Evolutionary conservation across 129 eudicot genomes (phyloP).

Genomic region (Flaveria linearis): DNA sequence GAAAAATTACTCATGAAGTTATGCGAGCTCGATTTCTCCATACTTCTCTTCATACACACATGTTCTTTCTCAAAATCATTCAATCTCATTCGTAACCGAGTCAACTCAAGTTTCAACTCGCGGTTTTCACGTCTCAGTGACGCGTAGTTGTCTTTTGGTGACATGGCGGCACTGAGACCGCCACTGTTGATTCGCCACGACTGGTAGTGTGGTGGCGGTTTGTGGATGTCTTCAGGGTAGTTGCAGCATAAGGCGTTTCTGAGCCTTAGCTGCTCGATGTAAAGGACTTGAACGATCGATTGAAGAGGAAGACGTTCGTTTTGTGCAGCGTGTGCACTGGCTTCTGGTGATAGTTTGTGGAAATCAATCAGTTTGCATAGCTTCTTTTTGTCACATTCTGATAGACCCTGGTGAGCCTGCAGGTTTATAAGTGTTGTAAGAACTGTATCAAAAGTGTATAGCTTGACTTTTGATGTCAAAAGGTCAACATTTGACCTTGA

Average conservation of each 20-base stretch:
- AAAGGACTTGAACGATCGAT: conserved; percentile 89
- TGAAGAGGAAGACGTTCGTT: conserved; percentile 96
- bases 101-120: conserved; percentile 89
- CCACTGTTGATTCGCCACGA: conserved; percentile 92
- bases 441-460: not conserved
- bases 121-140: conserved; percentile 86
- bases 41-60: conserved; percentile 87
- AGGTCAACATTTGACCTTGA: conserved; percentile 1
- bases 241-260: conserved; percentile 62
- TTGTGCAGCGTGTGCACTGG: conserved; percentile 91
- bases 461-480: conserved; percentile 18
- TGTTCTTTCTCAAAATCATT: conserved; percentile 96
- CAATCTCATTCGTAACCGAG: conserved; percentile 84
- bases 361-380: conserved; percentile 87
- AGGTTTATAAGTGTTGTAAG: conserved; percentile 21
- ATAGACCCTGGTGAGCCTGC: conserved; percentile 84
- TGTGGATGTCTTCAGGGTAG: conserved; percentile 68
- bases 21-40: conserved; percentile 74
- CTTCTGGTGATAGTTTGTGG: conserved; percentile 93
- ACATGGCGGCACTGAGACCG: conserved; percentile 97
- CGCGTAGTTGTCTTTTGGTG: conserved; percentile 93
- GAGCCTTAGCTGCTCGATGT: conserved; percentile 81
- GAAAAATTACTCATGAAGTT: conserved; percentile 83
- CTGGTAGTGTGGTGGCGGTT: conserved; percentile 69
- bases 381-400: conserved; percentile 75